phyloP scores from a whole-genome alignment of 2,329 filamentous ascomycete species.

The Parastagonospora avenae region DNA sequence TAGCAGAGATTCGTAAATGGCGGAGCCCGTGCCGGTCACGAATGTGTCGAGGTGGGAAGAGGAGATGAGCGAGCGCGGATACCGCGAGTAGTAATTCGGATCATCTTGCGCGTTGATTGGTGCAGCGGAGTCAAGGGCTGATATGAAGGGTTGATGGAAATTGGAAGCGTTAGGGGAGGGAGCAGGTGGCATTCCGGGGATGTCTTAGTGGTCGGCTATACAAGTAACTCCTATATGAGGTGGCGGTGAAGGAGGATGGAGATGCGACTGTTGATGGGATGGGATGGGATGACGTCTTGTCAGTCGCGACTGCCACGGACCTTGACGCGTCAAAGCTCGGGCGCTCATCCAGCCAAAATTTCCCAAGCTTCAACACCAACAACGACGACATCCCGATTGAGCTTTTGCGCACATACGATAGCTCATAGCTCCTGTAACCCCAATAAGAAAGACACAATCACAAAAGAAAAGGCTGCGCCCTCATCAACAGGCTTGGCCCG shows the following conservation, averaged over 20 bases:
- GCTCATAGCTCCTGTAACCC: too few species aligned
- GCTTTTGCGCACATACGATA: background rate
- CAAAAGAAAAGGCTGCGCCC: background rate
- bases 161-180: constrained; percentile 7
- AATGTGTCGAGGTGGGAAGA: constrained; percentile 44
- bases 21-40: constrained; percentile 52
- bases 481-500: background rate
- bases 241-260: background rate
- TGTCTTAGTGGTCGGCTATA: too few species aligned
- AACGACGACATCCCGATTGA: background rate
- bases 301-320: constrained; percentile 10
- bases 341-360: constrained; percentile 38
- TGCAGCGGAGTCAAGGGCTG: constrained; percentile 29
- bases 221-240: too few species aligned
- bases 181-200: background rate
- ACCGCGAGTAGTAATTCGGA: constrained; percentile 48
- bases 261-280: constrained; percentile 18
- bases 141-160: constrained; percentile 36
- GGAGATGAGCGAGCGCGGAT: constrained; percentile 42
- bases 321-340: constrained; percentile 6
- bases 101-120: constrained; percentile 32
- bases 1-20: constrained; percentile 56
- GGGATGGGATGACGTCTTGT: constrained; percentile 35
- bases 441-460: background rate
- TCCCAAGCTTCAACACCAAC: constrained; percentile 17